Evolutionary conservation across 305 asterid species (phyloP).

Genomic region (Andrographis paniculata): DNA sequence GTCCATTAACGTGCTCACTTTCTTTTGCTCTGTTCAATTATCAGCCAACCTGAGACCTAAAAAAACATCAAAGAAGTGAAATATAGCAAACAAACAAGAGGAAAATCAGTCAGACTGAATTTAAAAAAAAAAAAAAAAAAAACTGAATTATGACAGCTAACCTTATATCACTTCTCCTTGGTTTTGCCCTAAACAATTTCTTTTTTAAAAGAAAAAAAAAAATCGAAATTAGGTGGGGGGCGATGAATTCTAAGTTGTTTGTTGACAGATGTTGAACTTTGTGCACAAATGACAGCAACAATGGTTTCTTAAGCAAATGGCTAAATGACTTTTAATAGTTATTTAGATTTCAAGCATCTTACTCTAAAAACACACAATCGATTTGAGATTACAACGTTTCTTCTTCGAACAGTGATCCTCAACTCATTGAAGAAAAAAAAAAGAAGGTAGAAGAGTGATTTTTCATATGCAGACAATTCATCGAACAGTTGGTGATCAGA

Average conservation of each 20-base stretch:
- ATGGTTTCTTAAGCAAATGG: neutral
- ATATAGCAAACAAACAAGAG: conserved; percentile 4
- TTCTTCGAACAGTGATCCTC: too few species aligned
- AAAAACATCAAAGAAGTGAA: conserved; percentile 1
- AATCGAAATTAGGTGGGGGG: conserved; percentile 21
- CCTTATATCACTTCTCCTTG: neutral
- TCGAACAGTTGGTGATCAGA: too few species aligned
- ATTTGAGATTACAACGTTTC: too few species aligned
- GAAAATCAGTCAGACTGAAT: conserved; percentile 11
- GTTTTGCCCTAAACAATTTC: conserved; percentile 9
- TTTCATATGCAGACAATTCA: too few species aligned
- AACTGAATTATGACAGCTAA: conserved; percentile 6
- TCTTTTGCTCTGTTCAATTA: neutral
- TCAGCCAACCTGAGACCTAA: conserved; percentile 2
- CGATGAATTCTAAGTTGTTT: conserved; percentile 11
- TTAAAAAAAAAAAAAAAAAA: neutral
- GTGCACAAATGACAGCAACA: neutral
- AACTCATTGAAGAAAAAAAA: too few species aligned
- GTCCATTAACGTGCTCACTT: conserved; percentile 16
- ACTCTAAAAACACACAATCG: too few species aligned
- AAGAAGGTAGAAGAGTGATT: too few species aligned
- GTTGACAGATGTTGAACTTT: conserved; percentile 18
- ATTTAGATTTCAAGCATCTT: too few species aligned
- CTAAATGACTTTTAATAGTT: too few species aligned
- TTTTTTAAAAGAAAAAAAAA: neutral